phyloP scores from a whole-genome alignment of 164 flowering plant species.

The Annona squamosa region DNA sequence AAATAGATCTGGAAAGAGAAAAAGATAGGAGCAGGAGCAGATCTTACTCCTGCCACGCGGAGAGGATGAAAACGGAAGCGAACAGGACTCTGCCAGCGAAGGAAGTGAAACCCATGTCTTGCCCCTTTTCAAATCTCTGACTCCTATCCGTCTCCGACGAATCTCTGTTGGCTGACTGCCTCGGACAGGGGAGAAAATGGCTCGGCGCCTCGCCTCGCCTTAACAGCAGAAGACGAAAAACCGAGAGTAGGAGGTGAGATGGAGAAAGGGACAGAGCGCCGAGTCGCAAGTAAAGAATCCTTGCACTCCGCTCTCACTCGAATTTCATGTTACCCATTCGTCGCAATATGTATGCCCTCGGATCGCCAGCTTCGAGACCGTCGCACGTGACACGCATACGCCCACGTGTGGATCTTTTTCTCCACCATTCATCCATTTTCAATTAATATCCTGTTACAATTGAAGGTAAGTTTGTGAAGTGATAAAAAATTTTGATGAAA shows the following conservation, averaged over 20 bases:
- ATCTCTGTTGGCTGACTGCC: background rate
- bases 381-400: too few relatives aligned
- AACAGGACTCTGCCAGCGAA: constrained; percentile 43
- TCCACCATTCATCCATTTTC: too few relatives aligned
- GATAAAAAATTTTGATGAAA: too few relatives aligned
- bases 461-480: too few relatives aligned
- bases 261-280: background rate
- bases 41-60: constrained; percentile 54
- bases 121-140: background rate
- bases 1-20: background rate
- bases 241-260: background rate
- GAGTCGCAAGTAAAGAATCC: constrained; percentile 2
- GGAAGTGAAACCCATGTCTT: constrained; percentile 35
- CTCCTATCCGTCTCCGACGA: background rate
- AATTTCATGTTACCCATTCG: too few relatives aligned
- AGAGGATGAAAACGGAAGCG: constrained; percentile 38
- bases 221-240: background rate
- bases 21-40: background rate
- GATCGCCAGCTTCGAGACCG: too few relatives aligned
- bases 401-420: too few relatives aligned
- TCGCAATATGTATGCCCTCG: too few relatives aligned
- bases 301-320: background rate
- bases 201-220: background rate
- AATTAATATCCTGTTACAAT: too few relatives aligned
- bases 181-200: background rate